These are phyloP conservation scores for Nidularia sp. DNA, from an alignment of 768 basidiomycete genomes.

Conservation along the genomic window DNA sequence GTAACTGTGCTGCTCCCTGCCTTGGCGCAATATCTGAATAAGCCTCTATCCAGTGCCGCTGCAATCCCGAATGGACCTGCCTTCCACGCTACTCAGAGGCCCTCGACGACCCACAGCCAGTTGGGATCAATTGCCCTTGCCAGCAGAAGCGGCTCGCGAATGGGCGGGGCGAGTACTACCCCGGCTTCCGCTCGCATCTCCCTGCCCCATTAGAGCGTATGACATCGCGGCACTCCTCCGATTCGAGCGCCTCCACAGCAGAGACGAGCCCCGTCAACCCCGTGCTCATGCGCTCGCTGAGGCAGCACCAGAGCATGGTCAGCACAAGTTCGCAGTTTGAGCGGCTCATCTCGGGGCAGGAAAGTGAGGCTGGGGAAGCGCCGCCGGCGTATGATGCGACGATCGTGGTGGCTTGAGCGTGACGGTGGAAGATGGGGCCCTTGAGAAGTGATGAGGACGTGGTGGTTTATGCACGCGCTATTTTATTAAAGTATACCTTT, in stretches of 20 bases:
- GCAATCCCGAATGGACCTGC: slow-evolving; percentile 73
- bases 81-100: slow-evolving; percentile 71
- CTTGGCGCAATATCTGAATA: not conserved
- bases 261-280: slow-evolving; percentile 30
- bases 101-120: slow-evolving; percentile 28
- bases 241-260: slow-evolving; percentile 28
- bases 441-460: too few species aligned
- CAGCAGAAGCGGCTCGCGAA: slow-evolving; percentile 15
- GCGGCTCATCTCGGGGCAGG: slow-evolving; percentile 77
- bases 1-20: slow-evolving; percentile 16
- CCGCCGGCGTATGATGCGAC: slow-evolving; percentile 69
- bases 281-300: slow-evolving; percentile 20
- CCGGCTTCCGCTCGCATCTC: slow-evolving; percentile 8
- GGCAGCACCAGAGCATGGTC: slow-evolving; percentile 28
- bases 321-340: slow-evolving; percentile 62
- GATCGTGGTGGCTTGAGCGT: not conserved
- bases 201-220: slow-evolving; percentile 21
- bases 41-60: slow-evolving; percentile 55
- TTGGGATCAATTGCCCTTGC: slow-evolving; percentile 45
- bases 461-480: too few species aligned
- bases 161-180: slow-evolving; percentile 1
- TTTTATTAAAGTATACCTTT: too few species aligned
- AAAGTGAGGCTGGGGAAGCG: slow-evolving; percentile 75
- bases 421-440: too few species aligned
- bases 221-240: slow-evolving; percentile 26